Conservation (phyloP, 140 eudicot genomes). For the Flaveria floridana region DNA sequence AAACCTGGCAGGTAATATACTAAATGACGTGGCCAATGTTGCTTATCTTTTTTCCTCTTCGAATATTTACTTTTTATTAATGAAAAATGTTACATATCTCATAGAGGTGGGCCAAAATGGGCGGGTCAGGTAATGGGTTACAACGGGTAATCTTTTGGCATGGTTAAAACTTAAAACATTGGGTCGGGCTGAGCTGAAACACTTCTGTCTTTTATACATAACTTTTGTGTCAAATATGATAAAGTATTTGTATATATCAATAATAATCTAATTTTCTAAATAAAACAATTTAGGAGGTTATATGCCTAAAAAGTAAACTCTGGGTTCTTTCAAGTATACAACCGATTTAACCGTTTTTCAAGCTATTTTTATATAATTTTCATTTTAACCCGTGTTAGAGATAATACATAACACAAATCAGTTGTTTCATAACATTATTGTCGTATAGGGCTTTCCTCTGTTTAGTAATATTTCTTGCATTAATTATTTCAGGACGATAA, state of each 20-base stretch:
- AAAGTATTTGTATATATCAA: neutral
- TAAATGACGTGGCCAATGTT: neutral
- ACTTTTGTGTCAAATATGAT: neutral
- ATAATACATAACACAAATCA: neutral
- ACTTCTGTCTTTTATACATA: neutral
- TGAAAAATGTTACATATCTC: neutral
- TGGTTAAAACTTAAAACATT: neutral
- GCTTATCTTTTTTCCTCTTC: neutral
- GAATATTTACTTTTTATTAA: neutral
- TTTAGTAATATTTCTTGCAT: neutral
- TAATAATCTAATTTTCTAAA: neutral
- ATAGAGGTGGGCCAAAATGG: neutral
- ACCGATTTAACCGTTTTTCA: neutral
- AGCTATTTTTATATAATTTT: neutral
- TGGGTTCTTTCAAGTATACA: neutral
- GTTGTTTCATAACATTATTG: neutral
- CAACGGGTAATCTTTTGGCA: neutral
- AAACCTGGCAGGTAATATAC: constrained; percentile 80
- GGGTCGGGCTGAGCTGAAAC: neutral
- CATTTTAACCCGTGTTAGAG: neutral
- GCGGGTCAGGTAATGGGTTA: neutral
- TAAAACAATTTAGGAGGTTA: neutral
- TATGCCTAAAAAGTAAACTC: neutral
- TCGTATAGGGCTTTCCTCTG: neutral
- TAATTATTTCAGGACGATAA: constrained; percentile 64